These are phyloP conservation scores for Magnolia sinica DNA, from an alignment of 164 flowering plant species.

Conservation along the genomic window DNA sequence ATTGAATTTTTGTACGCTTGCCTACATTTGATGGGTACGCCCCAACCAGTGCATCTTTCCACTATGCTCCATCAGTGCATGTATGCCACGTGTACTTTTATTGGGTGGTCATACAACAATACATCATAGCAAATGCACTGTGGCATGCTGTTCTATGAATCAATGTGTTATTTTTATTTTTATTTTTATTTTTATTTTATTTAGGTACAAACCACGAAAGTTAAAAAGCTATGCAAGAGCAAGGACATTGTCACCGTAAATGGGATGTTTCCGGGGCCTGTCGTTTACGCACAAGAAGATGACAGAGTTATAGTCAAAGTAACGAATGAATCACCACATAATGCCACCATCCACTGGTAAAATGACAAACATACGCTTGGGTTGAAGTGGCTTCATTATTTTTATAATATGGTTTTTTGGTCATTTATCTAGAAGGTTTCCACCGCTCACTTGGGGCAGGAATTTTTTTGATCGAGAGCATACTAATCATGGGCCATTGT, in stretches of 20 bases:
- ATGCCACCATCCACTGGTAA: conserved; percentile 70
- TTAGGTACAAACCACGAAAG: conserved; percentile 49
- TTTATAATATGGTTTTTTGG: background rate
- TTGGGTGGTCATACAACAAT: too few relatives aligned
- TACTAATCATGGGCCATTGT: too few relatives aligned
- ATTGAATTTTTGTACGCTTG: too few relatives aligned
- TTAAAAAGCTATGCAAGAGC: conserved; percentile 49
- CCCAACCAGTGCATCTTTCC: too few relatives aligned
- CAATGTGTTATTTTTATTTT: background rate
- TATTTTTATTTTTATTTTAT: conserved; percentile 5
- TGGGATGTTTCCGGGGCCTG: conserved; percentile 63
- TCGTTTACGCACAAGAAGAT: conserved; percentile 58
- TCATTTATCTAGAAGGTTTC: too few relatives aligned
- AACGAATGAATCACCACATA: conserved; percentile 51
- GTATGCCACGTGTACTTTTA: too few relatives aligned
- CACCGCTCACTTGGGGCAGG: too few relatives aligned
- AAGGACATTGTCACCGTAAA: conserved; percentile 53
- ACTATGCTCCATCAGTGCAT: too few relatives aligned
- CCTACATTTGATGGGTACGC: too few relatives aligned
- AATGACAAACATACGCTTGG: too few relatives aligned
- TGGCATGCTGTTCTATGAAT: background rate
- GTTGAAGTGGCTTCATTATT: background rate
- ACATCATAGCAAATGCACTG: background rate
- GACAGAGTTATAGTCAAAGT: conserved; percentile 52
- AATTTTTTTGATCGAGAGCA: too few relatives aligned